Percentiles rank a stretch among this genome's conserved stretches.
Conservation (phyloP, 768 basidiomycete species). For the Suillus alpinus region DNA sequence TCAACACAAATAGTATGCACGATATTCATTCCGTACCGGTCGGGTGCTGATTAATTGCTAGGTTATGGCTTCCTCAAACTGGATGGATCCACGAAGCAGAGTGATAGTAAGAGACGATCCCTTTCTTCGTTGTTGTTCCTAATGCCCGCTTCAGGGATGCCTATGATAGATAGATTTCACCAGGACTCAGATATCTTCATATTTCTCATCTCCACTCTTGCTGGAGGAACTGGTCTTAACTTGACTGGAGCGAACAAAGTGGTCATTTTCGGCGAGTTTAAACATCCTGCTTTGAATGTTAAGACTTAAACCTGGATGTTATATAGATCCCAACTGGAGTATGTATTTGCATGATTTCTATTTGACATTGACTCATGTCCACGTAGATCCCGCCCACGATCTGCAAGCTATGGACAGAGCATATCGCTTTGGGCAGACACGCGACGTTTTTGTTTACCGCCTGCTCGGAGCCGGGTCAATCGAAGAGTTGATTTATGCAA, state of each 20-base stretch:
- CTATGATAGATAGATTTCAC: slow-evolving; percentile 82
- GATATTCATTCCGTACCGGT: not conserved
- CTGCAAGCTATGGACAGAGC: slow-evolving; percentile 89
- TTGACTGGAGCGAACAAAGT: slow-evolving; percentile 93
- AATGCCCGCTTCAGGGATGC: slow-evolving; percentile 59
- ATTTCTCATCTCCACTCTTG: slow-evolving; percentile 87
- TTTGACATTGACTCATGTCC: not conserved
- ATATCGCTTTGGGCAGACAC: slow-evolving; percentile 82
- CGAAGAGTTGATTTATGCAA: slow-evolving; percentile 84
- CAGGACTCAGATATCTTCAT: slow-evolving; percentile 68
- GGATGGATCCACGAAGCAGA: slow-evolving; percentile 72
- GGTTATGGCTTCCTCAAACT: slow-evolving; percentile 67
- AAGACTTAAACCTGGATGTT: not conserved
- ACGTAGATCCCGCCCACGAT: slow-evolving; percentile 90
- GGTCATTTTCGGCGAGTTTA: slow-evolving; percentile 72
- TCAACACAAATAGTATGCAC: slow-evolving; percentile 50
- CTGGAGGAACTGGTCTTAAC: slow-evolving; percentile 90
- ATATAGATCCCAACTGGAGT: slow-evolving; percentile 93
- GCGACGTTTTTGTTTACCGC: slow-evolving; percentile 82
- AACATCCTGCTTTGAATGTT: slow-evolving; percentile 1
- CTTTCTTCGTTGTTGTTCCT: not conserved
- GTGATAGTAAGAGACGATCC: slow-evolving; percentile 52
- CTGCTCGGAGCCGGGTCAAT: slow-evolving; percentile 84
- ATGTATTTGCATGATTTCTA: slow-evolving; percentile 27
- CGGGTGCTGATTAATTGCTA: slow-evolving; percentile 17